phyloP scores from a whole-genome alignment of 1,284 basidiomycete species.

The Ustilago hordei region DNA sequence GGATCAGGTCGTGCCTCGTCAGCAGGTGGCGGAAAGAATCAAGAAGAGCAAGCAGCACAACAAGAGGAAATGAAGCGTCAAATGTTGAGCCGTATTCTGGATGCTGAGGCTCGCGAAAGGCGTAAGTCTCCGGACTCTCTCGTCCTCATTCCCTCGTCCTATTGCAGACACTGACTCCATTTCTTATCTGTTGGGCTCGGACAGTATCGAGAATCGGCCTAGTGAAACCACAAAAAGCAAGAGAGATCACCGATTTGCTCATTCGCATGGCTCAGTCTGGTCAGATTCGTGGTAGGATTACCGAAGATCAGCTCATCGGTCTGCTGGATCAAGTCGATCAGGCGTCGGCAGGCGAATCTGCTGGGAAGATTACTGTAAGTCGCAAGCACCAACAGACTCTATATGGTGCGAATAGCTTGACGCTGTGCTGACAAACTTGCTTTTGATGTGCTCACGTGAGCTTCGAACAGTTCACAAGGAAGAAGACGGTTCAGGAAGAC shows the following conservation, averaged over 20 bases:
- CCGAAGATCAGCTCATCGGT: slow-evolving; percentile 88
- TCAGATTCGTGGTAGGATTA: slow-evolving; percentile 86
- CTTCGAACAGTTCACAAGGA: slow-evolving; percentile 42
- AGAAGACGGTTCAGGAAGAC: slow-evolving; percentile 54
- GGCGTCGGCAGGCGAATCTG: slow-evolving; percentile 37
- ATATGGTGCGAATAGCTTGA: too few species aligned
- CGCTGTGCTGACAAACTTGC: not conserved
- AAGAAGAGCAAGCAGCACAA: slow-evolving; percentile 68
- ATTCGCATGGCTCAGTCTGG: slow-evolving; percentile 91
- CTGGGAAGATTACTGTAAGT: slow-evolving; percentile 67
- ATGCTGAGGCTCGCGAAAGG: slow-evolving; percentile 87
- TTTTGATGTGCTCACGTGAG: not conserved
- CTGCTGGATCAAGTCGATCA: slow-evolving; percentile 86
- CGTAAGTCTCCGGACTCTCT: slow-evolving; percentile 74
- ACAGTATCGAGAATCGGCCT: slow-evolving; percentile 89
- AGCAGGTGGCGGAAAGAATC: slow-evolving; percentile 68
- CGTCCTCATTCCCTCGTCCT: not conserved
- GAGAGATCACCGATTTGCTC: slow-evolving; percentile 86
- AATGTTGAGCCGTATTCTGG: slow-evolving; percentile 88
- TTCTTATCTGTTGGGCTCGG: not conserved
- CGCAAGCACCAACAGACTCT: not conserved
- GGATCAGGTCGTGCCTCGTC: slow-evolving; percentile 57
- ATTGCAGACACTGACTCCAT: not conserved
- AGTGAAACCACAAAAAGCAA: slow-evolving; percentile 87
- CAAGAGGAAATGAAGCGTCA: slow-evolving; percentile 73